These are phyloP conservation scores for Oryza australiensis DNA, from an alignment of 176 grass and related monocot species.

Conservation along the genomic window DNA sequence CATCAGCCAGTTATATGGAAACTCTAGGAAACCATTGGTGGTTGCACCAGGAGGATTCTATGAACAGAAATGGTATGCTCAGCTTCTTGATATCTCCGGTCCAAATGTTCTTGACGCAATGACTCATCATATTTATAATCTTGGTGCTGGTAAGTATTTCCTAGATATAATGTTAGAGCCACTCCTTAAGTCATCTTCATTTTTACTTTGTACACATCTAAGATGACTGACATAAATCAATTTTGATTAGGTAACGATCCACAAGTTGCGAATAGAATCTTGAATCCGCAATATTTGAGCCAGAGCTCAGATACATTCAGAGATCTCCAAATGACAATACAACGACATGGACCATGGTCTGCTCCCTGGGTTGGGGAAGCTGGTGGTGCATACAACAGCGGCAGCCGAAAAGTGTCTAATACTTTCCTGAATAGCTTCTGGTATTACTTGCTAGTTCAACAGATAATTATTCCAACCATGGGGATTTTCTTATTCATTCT, in stretches of 20 bases:
- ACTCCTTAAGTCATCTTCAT: background rate
- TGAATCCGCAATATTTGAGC: constrained; percentile 74
- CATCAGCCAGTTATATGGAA: constrained; percentile 53
- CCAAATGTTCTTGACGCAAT: constrained; percentile 58
- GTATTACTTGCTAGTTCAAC: constrained; percentile 47
- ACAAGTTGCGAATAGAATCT: constrained; percentile 62
- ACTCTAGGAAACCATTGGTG: constrained; percentile 58
- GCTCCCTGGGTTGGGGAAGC: constrained; percentile 93
- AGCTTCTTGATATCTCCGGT: constrained; percentile 78
- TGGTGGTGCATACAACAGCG: constrained; percentile 96
- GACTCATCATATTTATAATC: constrained; percentile 98
- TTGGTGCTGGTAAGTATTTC: constrained; percentile 77
- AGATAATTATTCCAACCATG: background rate
- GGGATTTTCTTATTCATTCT: constrained; percentile 6
- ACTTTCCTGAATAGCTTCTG: constrained; percentile 96
- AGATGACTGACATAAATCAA: background rate
- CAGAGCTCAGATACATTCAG: constrained; percentile 69
- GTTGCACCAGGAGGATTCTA: constrained; percentile 95
- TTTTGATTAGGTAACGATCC: constrained; percentile 78
- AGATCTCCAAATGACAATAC: constrained; percentile 71
- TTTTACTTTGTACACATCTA: background rate
- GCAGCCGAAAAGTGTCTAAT: constrained; percentile 72
- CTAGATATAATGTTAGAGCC: background rate
- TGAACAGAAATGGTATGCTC: constrained; percentile 68
- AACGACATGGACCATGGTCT: constrained; percentile 77